These are phyloP conservation scores for Glomus cerebriforme DNA, from an alignment of 192 early-diverging fungal genomes.

Conservation along the genomic window DNA sequence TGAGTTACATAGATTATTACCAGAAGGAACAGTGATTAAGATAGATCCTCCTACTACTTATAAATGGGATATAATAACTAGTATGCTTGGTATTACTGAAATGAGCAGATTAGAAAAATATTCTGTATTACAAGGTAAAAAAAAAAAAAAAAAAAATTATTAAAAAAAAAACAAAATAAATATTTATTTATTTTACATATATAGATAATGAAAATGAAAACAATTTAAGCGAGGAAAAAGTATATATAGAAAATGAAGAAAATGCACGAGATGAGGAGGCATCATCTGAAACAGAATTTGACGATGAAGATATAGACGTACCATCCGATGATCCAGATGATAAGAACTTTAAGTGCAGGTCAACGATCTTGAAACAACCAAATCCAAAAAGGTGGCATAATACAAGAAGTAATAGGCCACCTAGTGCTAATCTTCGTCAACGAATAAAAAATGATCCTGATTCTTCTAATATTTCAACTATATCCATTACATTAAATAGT, in stretches of 20 bases:
- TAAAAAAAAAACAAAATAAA: not conserved
- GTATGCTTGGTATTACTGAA: not conserved
- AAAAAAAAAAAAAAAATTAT: not conserved
- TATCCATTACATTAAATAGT: not conserved
- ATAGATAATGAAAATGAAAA: not conserved
- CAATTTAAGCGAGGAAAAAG: not conserved
- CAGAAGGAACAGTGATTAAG: not conserved
- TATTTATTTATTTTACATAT: not conserved
- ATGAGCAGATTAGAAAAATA: not conserved
- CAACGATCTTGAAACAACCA: not conserved
- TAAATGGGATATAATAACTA: not conserved
- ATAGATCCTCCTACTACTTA: not conserved
- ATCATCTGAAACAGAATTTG: not conserved
- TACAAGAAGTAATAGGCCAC: not conserved
- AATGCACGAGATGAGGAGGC: not conserved
- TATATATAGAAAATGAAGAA: not conserved
- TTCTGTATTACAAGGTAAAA: not conserved
- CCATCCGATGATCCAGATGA: not conserved
- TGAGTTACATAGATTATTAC: not conserved
- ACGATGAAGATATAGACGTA: not conserved
- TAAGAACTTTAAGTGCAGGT: not conserved
- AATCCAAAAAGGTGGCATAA: not conserved
- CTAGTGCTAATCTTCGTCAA: not conserved
- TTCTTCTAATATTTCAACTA: not conserved
- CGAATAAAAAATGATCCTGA: not conserved